Conservation (phyloP, 768 basidiomycete species). For the Coprinopsis sp. region DNA sequence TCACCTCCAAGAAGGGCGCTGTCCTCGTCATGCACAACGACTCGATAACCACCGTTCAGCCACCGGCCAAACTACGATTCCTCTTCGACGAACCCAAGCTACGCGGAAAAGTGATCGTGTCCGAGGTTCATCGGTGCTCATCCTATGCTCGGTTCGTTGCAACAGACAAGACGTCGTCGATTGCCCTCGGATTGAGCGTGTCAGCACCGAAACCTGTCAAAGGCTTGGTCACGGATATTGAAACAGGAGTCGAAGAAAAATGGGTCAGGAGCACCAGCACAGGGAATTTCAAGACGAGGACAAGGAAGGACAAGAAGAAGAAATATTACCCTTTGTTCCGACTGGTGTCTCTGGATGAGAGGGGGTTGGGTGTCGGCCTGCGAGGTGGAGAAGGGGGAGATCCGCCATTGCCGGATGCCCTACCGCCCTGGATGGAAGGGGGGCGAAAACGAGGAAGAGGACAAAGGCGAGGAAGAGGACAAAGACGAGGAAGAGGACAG, state of each 20-base stretch:
- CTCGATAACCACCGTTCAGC: conserved; percentile 22
- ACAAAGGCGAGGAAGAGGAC: too few relatives aligned
- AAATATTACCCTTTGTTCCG: conserved; percentile 25
- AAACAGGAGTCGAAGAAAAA: conserved; percentile 8
- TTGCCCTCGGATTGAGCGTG: conserved; percentile 23
- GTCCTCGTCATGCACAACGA: conserved; percentile 28
- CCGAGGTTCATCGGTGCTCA: conserved; percentile 28
- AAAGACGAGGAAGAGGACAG: too few relatives aligned
- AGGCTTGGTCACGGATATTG: conserved; percentile 11
- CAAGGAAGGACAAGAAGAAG: conserved; percentile 18
- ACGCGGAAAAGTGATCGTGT: conserved; percentile 25
- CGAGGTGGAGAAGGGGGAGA: conserved; percentile 16
- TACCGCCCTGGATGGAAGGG: conserved; percentile 15
- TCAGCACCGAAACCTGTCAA: conserved; percentile 9
- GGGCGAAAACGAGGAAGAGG: conserved; percentile 6
- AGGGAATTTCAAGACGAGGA: conserved; percentile 23
- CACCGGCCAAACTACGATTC: conserved; percentile 20
- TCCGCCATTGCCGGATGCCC: conserved; percentile 17
- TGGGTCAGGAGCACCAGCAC: conserved; percentile 21
- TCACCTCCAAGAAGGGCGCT: conserved; percentile 23
- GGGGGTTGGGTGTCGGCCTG: conserved; percentile 15
- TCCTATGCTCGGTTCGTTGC: conserved; percentile 28
- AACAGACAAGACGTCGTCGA: conserved; percentile 10
- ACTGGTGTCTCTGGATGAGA: conserved; percentile 23
- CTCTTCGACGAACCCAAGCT: conserved; percentile 22